Evolutionary conservation across 345 rosid genomes (phyloP), one percentile per base, ranked within the genome.

Genomic region (Cardamine occulta): DNA sequence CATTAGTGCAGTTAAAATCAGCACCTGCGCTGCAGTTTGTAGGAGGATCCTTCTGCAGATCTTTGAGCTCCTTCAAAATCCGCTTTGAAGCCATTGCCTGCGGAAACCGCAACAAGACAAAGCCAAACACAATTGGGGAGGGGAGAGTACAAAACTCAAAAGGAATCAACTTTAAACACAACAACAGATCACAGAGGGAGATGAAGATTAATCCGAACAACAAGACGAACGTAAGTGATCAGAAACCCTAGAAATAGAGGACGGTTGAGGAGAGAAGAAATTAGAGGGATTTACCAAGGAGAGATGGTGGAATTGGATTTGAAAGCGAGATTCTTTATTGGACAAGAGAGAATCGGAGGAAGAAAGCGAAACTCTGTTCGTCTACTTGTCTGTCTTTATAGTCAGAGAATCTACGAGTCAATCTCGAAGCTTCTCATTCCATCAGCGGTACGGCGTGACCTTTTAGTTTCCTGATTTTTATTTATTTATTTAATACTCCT

Each of bases 1-100:
- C 40, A 7, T n/a, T 15, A 17, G 62, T n/a, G 62, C 62, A 7
- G 7, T 2, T 12, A 13, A 21, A 51, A 51, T 34, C 8, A 19
- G 32, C 1, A 85, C 88, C 88, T 56, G 88, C 85, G 74, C 88
- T 84, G 72, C 87, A 84, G 29, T 85, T 82, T 4, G 85, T 73
- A 12, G 88, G 87, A 64, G 87, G 89, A 76, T 84, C 84, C 61
- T 76, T 83, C 74, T 84, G 85, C 19, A 85, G 79, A 74, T 82
- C 82, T 51, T 69, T 79, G 8, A 79, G 79, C 71, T 79, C 79
- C 42, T 74, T 74, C 76, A 58, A 58, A 66, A 83, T 85, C 63
- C 85, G 74, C 67, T 78, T 83, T 4, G 87, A 82, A 55, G 87
- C 85, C 87, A 86, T 80, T 75, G 53, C 32, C 74, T 35, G 34